Conservation (phyloP, 768 basidiomycete genomes). For the Kwoniella botswanensis region DNA sequence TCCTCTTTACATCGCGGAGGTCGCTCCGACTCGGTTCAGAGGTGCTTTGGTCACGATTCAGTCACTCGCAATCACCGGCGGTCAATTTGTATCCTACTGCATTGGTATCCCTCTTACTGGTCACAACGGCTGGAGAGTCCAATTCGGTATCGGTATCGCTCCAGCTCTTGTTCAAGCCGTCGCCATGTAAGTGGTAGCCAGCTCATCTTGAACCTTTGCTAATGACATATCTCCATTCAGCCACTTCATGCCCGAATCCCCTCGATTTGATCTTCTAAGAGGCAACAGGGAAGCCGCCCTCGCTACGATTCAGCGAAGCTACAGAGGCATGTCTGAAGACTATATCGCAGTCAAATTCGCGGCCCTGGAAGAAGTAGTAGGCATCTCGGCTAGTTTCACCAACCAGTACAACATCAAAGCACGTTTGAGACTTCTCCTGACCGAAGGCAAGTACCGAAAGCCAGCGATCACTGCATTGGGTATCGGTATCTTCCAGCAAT, state of each 20-base stretch:
- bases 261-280: constrained; percentile 36
- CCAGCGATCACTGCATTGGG: constrained; percentile 38
- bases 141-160: constrained; percentile 45
- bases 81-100: constrained; percentile 45
- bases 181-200: constrained; percentile 26
- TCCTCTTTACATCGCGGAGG: constrained; percentile 42
- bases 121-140: constrained; percentile 41
- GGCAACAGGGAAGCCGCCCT: constrained; percentile 31
- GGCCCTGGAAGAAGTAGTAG: constrained; percentile 38
- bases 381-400: constrained; percentile 26
- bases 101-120: constrained; percentile 42
- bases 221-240: not conserved
- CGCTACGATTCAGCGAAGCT: constrained; percentile 24
- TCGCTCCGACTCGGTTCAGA: constrained; percentile 40
- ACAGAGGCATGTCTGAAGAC: constrained; percentile 21
- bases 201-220: not conserved
- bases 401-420: constrained; percentile 3
- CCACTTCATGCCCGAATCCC: constrained; percentile 43
- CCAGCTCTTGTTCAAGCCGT: constrained; percentile 37
- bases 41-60: constrained; percentile 46
- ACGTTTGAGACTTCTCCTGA: constrained; percentile 27
- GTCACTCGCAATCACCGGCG: constrained; percentile 46
- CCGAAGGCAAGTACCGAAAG: constrained; percentile 33
- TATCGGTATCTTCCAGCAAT: constrained; percentile 44
- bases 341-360: constrained; percentile 39